Evolutionary conservation across 805 yeast genomes (phyloP), one percentile per base, ranked within the genome.

Genomic region (Candida montana): DNA sequence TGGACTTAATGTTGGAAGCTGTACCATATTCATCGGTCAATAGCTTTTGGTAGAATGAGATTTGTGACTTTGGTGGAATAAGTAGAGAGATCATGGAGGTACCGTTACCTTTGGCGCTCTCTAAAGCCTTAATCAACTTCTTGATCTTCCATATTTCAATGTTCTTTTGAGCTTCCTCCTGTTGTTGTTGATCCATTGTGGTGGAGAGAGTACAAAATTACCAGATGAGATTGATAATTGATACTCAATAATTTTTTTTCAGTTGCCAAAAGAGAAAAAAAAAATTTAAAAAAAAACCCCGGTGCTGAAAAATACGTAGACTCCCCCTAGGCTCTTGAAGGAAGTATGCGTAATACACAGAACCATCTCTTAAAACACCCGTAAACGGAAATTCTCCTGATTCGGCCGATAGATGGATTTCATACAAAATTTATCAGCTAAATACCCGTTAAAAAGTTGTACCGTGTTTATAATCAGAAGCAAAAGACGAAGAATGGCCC

Each of bases 61-160:
- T 83, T 68, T 93, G 99, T 45, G 95, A 91, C 63, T 79, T 82
- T 55, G 99, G 99, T 33, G 99, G 96, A 51, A 90, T 87, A 55
- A 93, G 86, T 62, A 93, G 74, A 21, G 97, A 89, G 61, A 93
- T 93, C 98, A 93, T 93, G 19, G 99, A 93, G 35, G 99, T 93
- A 67, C 99, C 99, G 64, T 91, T 93, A 65, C 99, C 99, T 65
- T 96, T 79, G 40, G 98, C 98, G 57, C 69, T 71, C 63, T 93
- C 93, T 54, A 93, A 75, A 46, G 83, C 78, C 67, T 85, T 85
- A 75, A 90, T 78, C 67, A 88, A 75, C 70, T 93, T 93, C 75
- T 90, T 91, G 75, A 93, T 81, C 80, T 93, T 93, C 99, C 99
- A 93, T 73, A 93, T 90, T 72, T 93, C 96, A 63, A 93, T 91